Percentiles rank a stretch among this genome's conserved stretches.
These are phyloP conservation scores for Colletotrichum zoysiae DNA, from an alignment of 2,329 filamentous ascomycete genomes.

Conservation along the genomic window DNA sequence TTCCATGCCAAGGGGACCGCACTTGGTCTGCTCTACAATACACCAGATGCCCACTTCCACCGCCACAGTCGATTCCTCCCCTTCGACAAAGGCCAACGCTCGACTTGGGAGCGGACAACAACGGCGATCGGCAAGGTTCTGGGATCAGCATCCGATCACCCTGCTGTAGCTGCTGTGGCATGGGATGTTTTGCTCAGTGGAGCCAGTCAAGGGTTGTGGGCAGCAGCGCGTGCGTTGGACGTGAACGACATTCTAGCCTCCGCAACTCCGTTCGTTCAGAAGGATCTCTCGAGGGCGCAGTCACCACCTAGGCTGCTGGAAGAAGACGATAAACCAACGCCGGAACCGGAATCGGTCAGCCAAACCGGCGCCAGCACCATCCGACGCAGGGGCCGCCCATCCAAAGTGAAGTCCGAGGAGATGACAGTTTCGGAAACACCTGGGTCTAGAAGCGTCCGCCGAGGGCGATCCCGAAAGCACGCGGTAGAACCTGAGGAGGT, in stretches of 20 bases:
- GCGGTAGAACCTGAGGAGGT: slow-evolving; percentile 45
- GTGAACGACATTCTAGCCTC: slow-evolving; percentile 61
- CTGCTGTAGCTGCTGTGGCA: slow-evolving; percentile 67
- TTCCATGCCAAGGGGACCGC: slow-evolving; percentile 61
- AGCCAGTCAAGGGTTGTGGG: slow-evolving; percentile 68
- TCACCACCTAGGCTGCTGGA: slow-evolving; percentile 26
- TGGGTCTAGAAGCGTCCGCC: slow-evolving; percentile 40
- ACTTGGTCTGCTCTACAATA: slow-evolving; percentile 59
- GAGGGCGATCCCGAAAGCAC: slow-evolving; percentile 47
- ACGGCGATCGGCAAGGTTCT: slow-evolving; percentile 61
- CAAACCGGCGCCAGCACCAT: slow-evolving; percentile 20
- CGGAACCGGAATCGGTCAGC: slow-evolving; percentile 24
- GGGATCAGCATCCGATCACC: slow-evolving; percentile 67
- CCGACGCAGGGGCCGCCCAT: slow-evolving; percentile 25
- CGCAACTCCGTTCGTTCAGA: slow-evolving; percentile 50
- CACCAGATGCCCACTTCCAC: slow-evolving; percentile 61
- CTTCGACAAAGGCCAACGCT: slow-evolving; percentile 59
- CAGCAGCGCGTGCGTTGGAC: slow-evolving; percentile 65
- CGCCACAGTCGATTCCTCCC: slow-evolving; percentile 61
- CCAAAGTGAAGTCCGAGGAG: slow-evolving; percentile 22
- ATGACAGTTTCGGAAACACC: slow-evolving; percentile 17
- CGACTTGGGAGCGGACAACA: slow-evolving; percentile 59
- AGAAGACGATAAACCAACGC: slow-evolving; percentile 17
- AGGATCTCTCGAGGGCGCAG: slow-evolving; percentile 16
- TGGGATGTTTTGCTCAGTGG: slow-evolving; percentile 70